Evolutionary conservation across 495 filamentous ascomycete genomes (phyloP).

Genomic region (Aspergillus egyptiacus): DNA sequence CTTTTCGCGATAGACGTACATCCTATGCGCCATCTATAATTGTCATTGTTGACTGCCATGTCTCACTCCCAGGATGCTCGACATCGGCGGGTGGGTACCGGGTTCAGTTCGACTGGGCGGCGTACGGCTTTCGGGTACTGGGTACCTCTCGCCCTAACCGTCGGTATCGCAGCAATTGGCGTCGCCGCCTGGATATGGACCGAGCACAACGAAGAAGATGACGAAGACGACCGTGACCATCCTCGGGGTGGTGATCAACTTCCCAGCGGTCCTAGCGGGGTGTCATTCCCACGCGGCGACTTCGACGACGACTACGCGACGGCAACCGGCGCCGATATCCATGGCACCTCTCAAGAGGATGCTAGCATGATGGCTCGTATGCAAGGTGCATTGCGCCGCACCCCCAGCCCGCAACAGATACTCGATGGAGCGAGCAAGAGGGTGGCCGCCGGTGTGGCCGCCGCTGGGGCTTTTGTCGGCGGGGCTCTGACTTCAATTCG

Average conservation of each 20-base stretch:
- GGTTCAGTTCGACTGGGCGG: slow-evolving; percentile 49
- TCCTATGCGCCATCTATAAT: slow-evolving; percentile 32
- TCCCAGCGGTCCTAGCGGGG: slow-evolving; percentile 24
- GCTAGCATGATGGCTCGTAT: slow-evolving; percentile 68
- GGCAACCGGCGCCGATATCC: slow-evolving; percentile 26
- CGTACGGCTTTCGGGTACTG: slow-evolving; percentile 74
- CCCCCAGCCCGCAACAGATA: slow-evolving; percentile 84
- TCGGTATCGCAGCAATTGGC: slow-evolving; percentile 77
- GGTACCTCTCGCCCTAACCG: slow-evolving; percentile 76
- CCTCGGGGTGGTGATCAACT: slow-evolving; percentile 39
- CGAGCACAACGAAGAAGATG: slow-evolving; percentile 70
- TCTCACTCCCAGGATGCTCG: slow-evolving; percentile 66
- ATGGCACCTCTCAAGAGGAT: slow-evolving; percentile 41
- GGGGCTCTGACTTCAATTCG: slow-evolving; percentile 75
- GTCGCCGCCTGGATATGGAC: slow-evolving; percentile 91
- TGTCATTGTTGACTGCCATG: slow-evolving; percentile 48
- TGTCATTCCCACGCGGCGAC: slow-evolving; percentile 25
- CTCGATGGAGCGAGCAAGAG: slow-evolving; percentile 71
- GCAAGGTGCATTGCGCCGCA: slow-evolving; percentile 76
- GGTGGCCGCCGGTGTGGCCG: slow-evolving; percentile 72
- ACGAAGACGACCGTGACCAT: slow-evolving; percentile 51
- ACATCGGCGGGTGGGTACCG: slow-evolving; percentile 48
- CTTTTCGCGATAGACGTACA: slow-evolving; percentile 23
- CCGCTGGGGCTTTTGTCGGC: slow-evolving; percentile 74
- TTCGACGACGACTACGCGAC: slow-evolving; percentile 29